Evolutionary conservation across 2,329 filamentous ascomycete genomes (phyloP), one percentile per base, ranked within the genome.

Genomic region (Microsporum audouinii): DNA sequence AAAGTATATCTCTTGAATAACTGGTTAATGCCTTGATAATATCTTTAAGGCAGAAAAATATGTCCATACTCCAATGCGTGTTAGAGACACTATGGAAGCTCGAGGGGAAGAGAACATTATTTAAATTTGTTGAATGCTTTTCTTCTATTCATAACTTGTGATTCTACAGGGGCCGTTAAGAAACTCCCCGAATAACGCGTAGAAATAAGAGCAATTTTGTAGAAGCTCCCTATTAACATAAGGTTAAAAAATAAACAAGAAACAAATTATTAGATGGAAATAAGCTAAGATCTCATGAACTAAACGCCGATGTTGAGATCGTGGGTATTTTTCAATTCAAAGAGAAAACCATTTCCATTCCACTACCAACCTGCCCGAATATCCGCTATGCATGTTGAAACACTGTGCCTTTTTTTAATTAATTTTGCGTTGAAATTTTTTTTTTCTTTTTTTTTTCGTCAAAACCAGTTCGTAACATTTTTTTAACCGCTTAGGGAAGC

Each of bases 291-390:
- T 66, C 62, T 47, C 51, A 36, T 55, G 43, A 49, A 63, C 65
- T 65, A 75, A 43, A 75, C 72, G 75, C 77, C 76, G 75, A 78
- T 79, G 75, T 79, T 78, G 76, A 79, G 76, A 77, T 79, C 76
- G 77, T 78, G 65, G 72, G 72, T 75, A 72, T 75, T 73, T 59
- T 43, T 43, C 17, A 59, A 43, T 59, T 43, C 57, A 59, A 59
- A 47, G 39, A 45, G 31, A 59, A 47, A 59, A 45, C 69, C 72
- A 69, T 72, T 61, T 59, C 58, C 61, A 47, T 62, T 66, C 62
- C 33, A 60, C 59, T 56, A 61, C 53, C 62, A 59, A 29, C 60
- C 61, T 61, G 39, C 53, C 60, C 51, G 51, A 36, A 38, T 57
- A 59, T 49, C 29, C 43, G 60, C 59, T 61, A 65, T 65, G 62